A percentile compares a stretch with the other conserved stretches of the same genome.
Conservation (phyloP, 2,329 filamentous ascomycete genomes). For the Emmonsia crescens region DNA sequence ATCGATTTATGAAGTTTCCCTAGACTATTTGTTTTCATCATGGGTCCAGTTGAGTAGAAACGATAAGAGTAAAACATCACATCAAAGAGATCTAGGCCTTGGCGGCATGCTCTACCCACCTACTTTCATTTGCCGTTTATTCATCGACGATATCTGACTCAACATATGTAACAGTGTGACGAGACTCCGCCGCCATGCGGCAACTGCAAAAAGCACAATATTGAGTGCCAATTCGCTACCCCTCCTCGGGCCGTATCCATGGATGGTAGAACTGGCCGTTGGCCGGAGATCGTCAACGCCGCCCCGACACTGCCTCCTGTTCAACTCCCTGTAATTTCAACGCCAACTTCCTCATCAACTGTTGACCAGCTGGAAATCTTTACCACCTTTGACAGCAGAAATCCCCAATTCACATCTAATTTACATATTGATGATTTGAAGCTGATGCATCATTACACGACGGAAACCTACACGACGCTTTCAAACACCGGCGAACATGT, state of each 20-base stretch:
- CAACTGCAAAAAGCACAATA: conserved; percentile 19
- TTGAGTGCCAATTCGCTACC: conserved; percentile 17
- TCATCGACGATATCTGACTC: background rate
- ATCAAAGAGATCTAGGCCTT: background rate
- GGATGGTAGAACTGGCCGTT: background rate
- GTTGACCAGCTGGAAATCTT: conserved; percentile 15
- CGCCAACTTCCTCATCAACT: conserved; percentile 4
- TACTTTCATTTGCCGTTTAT: background rate
- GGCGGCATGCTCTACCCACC: background rate
- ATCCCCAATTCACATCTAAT: conserved; percentile 12
- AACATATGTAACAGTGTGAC: conserved; percentile 13
- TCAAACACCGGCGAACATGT: conserved; percentile 14
- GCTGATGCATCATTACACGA: conserved; percentile 33
- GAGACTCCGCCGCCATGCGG: conserved; percentile 17
- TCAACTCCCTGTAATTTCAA: conserved; percentile 6
- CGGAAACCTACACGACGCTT: conserved; percentile 21
- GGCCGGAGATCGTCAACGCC: background rate
- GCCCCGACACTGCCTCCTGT: background rate
- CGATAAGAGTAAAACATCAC: background rate
- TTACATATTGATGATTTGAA: conserved; percentile 32
- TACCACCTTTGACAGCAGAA: conserved; percentile 10
- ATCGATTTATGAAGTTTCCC: background rate
- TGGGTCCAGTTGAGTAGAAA: background rate
- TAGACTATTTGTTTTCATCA: background rate
- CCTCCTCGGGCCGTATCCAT: conserved; percentile 3